These are phyloP conservation scores for Malus sylvestris DNA, from an alignment of 306 rosid genomes.

Conservation along the genomic window DNA sequence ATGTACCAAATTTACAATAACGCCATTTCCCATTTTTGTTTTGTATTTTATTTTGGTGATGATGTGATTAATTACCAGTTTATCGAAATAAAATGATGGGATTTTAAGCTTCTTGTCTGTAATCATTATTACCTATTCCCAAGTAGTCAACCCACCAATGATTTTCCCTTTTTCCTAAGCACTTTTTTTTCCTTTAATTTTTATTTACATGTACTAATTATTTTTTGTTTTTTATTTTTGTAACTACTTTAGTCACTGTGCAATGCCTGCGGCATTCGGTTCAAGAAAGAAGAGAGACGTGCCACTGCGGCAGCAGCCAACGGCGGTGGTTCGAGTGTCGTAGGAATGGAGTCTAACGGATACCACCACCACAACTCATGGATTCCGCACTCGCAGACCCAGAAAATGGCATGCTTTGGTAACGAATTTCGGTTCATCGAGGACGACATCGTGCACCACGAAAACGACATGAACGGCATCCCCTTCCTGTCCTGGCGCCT, in stretches of 20 bases:
- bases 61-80: neutral
- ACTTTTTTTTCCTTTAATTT: neutral
- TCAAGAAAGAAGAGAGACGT: constrained; percentile 90
- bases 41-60: neutral
- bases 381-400: constrained; percentile 42
- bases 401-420: constrained; percentile 50
- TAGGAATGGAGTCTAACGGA: constrained; percentile 23
- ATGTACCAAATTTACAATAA: neutral
- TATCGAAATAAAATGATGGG: neutral
- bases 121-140: constrained; percentile 7
- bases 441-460: constrained; percentile 22
- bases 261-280: constrained; percentile 97
- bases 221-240: neutral
- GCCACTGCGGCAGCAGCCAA: constrained; percentile 53
- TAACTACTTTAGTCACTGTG: constrained; percentile 60
- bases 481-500: constrained; percentile 89
- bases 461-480: constrained; percentile 33
- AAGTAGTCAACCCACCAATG: constrained; percentile 15
- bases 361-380: constrained; percentile 41
- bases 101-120: neutral
- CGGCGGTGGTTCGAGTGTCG: neutral
- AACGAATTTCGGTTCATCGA: constrained; percentile 54
- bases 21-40: neutral
- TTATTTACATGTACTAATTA: neutral
- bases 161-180: neutral